A percentile compares a stretch with the other conserved stretches of the same genome.
Conservation (phyloP, 1,284 basidiomycete genomes). For the Paramarasmius palmivorus region DNA sequence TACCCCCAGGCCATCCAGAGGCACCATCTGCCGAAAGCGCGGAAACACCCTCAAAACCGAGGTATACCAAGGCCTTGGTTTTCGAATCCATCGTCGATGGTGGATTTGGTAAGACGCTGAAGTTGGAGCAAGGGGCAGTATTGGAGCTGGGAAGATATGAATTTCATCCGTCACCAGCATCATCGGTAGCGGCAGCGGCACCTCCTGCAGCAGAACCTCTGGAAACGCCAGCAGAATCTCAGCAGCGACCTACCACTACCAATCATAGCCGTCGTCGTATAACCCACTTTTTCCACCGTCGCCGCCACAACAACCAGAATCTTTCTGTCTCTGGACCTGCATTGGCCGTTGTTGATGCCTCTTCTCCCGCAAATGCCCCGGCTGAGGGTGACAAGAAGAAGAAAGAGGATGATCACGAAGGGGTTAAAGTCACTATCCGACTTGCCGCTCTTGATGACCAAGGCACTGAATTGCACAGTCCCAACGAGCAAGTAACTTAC, state of each 20-base stretch:
- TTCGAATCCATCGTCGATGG: conserved; percentile 78
- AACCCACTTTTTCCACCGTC: conserved; percentile 63
- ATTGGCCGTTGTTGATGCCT: conserved; percentile 69
- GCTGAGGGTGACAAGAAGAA: conserved; percentile 34
- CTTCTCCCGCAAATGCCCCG: conserved; percentile 13
- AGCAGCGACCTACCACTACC: conserved; percentile 1
- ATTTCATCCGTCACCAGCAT: conserved; percentile 21
- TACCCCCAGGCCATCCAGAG: conserved; percentile 60
- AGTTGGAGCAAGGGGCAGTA: conserved; percentile 71
- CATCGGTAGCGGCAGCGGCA: conserved; percentile 17
- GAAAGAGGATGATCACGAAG: conserved; percentile 55
- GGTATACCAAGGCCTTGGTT: conserved; percentile 56
- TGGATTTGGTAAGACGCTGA: conserved; percentile 76
- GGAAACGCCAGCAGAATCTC: conserved; percentile 19
- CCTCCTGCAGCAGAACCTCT: conserved; percentile 14
- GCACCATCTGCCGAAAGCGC: conserved; percentile 37
- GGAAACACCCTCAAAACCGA: conserved; percentile 27
- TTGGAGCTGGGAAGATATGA: conserved; percentile 74
- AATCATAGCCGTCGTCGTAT: conserved; percentile 49
- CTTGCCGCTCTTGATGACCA: conserved; percentile 77
- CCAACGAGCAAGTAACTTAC: conserved; percentile 86
- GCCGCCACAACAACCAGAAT: conserved; percentile 41
- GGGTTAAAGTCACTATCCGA: conserved; percentile 74
- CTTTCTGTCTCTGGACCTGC: conserved; percentile 68
- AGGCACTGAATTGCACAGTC: conserved; percentile 59